These are phyloP conservation scores for Talaromyces liani DNA, from an alignment of 495 filamentous ascomycete genomes.

Conservation along the genomic window DNA sequence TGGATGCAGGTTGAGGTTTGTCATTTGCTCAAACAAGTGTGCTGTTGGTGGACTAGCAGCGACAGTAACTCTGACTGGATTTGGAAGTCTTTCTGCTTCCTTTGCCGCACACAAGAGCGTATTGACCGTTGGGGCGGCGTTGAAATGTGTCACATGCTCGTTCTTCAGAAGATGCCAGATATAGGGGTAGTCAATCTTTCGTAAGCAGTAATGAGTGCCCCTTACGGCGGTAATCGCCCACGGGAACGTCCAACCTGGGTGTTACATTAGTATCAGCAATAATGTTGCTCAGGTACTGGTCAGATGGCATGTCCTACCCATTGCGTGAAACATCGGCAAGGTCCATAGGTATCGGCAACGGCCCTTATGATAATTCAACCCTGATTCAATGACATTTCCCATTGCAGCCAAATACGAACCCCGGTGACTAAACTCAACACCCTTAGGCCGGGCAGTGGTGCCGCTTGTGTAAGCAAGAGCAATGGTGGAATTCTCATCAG, in stretches of 20 bases:
- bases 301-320: slow-evolving; percentile 38
- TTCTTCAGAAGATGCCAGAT: slow-evolving; percentile 85
- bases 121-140: slow-evolving; percentile 93
- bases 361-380: slow-evolving; percentile 61
- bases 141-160: slow-evolving; percentile 87
- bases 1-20: slow-evolving; percentile 73
- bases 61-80: slow-evolving; percentile 80
- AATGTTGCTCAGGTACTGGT: not conserved
- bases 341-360: slow-evolving; percentile 86
- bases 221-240: slow-evolving; percentile 89
- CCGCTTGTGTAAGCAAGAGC: slow-evolving; percentile 91
- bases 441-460: slow-evolving; percentile 88
- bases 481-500: slow-evolving; percentile 70
- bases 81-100: slow-evolving; percentile 59
- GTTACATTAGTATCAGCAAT: slow-evolving; percentile 2
- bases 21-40: slow-evolving; percentile 90
- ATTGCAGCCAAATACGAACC: slow-evolving; percentile 78
- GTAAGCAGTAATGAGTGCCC: slow-evolving; percentile 88
- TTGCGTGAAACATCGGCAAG: slow-evolving; percentile 93
- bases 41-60: slow-evolving; percentile 85
- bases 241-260: slow-evolving; percentile 62
- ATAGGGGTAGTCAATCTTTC: slow-evolving; percentile 88
- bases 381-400: slow-evolving; percentile 82
- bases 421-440: slow-evolving; percentile 86
- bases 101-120: slow-evolving; percentile 75